phyloP scores from a whole-genome alignment of 2,329 filamentous ascomycete species.

The Metarhizium rileyi region DNA sequence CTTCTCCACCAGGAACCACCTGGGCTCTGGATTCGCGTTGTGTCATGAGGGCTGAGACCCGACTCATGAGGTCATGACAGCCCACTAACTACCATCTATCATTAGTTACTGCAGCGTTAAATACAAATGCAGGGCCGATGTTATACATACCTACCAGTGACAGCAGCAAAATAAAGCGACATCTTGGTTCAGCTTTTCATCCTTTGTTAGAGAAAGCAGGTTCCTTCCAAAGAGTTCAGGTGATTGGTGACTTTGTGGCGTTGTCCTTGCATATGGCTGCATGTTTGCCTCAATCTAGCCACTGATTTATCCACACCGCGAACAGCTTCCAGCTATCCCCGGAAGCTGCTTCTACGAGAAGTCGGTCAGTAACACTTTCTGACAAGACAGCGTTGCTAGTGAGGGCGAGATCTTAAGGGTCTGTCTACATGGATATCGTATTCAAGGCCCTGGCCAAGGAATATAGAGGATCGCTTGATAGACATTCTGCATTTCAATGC shows the following conservation, averaged over 20 bases:
- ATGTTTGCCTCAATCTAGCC: constrained; percentile 4
- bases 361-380: neutral
- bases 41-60: neutral
- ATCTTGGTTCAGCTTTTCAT: neutral
- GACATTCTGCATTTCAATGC: too few species aligned
- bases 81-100: too few species aligned
- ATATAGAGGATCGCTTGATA: too few species aligned
- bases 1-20: neutral
- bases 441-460: too few species aligned
- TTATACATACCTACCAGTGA: neutral
- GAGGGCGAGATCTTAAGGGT: neutral
- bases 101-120: too few species aligned
- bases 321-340: neutral
- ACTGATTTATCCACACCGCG: neutral
- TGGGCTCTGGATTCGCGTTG: neutral
- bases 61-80: too few species aligned
- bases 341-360: neutral
- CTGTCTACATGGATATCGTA: neutral
- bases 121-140: neutral
- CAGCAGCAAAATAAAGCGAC: neutral
- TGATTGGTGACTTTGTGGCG: neutral
- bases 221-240: neutral
- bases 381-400: neutral
- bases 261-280: constrained; percentile 4
- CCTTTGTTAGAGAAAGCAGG: neutral